A percentile compares a stretch with the other conserved stretches of the same genome.
Conservation (phyloP, 352 stramenopile genomes). For the Pythium rishiriense region DNA sequence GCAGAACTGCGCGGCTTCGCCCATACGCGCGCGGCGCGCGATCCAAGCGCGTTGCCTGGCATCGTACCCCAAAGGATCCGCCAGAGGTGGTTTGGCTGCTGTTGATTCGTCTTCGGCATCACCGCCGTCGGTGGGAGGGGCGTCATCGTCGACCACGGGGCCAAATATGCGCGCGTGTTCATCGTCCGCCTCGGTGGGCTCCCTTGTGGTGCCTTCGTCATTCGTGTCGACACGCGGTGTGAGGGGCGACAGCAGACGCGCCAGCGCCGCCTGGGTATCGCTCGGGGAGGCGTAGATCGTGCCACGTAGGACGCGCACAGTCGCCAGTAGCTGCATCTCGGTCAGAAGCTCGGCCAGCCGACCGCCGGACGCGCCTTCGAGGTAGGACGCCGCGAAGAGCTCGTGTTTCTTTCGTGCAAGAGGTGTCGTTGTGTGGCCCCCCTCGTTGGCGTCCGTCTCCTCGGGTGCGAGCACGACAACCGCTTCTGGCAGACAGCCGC, state of each 20-base stretch:
- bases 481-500: conserved; percentile 47
- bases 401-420: conserved; percentile 12
- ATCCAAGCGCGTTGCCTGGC: conserved; percentile 2
- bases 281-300: background rate
- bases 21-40: conserved; percentile 24
- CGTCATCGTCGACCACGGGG: conserved; percentile 7
- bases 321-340: background rate
- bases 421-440: background rate
- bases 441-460: conserved; percentile 23
- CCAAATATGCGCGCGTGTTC: conserved; percentile 14
- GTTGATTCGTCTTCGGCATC: background rate
- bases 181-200: conserved; percentile 29
- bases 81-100: background rate
- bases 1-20: conserved; percentile 62
- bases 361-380: background rate
- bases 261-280: conserved; percentile 14
- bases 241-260: conserved; percentile 20
- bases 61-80: conserved; percentile 5
- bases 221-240: conserved; percentile 43
- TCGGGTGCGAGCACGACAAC: conserved; percentile 45
- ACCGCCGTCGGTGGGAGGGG: conserved; percentile 7
- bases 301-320: background rate
- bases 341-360: conserved; percentile 1
- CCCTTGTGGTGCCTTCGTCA: conserved; percentile 39
- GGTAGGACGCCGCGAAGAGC: conserved; percentile 6